These are phyloP conservation scores for Vanrija sp. DNA, from an alignment of 1,284 basidiomycete genomes.

Conservation along the genomic window DNA sequence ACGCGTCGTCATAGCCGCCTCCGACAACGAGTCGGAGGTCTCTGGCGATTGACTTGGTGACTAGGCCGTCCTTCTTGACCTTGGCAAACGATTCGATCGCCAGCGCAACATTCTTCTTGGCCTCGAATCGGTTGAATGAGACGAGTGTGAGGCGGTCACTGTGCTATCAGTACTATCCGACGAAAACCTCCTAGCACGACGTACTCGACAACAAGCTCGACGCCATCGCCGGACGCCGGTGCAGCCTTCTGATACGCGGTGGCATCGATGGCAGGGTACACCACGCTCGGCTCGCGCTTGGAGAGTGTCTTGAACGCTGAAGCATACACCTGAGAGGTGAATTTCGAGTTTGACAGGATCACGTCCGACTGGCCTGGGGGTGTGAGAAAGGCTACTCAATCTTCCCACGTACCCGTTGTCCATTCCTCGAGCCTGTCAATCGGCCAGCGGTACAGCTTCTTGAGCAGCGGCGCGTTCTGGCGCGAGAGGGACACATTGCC, in stretches of 20 bases:
- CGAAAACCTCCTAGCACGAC: constrained; percentile 33
- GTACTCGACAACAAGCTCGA: constrained; percentile 64
- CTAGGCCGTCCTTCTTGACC: constrained; percentile 20
- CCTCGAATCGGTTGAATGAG: constrained; percentile 92
- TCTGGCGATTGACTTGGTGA: constrained; percentile 22
- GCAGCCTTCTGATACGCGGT: constrained; percentile 58
- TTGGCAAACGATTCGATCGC: constrained; percentile 69
- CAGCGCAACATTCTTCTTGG: constrained; percentile 84
- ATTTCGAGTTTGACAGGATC: constrained; percentile 87
- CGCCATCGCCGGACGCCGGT: constrained; percentile 52
- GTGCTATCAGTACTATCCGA: constrained; percentile 1
- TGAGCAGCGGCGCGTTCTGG: constrained; percentile 55
- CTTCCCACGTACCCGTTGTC: constrained; percentile 64
- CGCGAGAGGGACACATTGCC: constrained; percentile 63
- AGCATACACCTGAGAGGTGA: constrained; percentile 76
- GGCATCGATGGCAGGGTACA: constrained; percentile 89
- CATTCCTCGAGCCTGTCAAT: constrained; percentile 86
- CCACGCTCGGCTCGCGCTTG: constrained; percentile 59
- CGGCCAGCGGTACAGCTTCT: constrained; percentile 74
- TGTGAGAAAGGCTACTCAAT: constrained; percentile 32
- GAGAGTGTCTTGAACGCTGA: constrained; percentile 70
- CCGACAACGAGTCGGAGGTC: constrained; percentile 66
- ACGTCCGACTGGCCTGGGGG: constrained; percentile 75
- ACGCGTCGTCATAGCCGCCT: constrained; percentile 69
- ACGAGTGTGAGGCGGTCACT: constrained; percentile 73